A percentile compares a stretch with the other conserved stretches of the same genome.
These are phyloP conservation scores for Coemansia umbellata DNA, from an alignment of 192 early-diverging fungal species.

Conservation along the genomic window DNA sequence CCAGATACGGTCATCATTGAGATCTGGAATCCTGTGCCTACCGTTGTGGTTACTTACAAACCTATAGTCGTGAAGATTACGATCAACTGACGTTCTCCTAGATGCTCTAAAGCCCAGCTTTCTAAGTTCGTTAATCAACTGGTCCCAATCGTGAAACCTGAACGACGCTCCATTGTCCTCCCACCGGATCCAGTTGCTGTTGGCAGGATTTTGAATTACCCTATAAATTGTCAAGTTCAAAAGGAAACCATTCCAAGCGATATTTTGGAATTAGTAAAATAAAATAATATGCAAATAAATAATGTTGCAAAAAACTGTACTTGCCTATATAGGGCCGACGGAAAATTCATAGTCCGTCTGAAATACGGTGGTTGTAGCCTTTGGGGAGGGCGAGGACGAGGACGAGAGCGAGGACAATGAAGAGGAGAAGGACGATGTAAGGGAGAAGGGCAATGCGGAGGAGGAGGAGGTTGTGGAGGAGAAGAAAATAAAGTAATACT, in stretches of 20 bases:
- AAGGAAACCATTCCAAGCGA: background rate
- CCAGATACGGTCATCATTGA: background rate
- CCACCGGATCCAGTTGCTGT: background rate
- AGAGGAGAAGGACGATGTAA: too few species aligned
- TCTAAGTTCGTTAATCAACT: background rate
- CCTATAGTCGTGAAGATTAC: background rate
- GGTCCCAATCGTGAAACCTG: background rate
- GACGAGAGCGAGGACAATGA: too few species aligned
- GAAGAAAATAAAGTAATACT: too few species aligned
- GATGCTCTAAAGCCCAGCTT: background rate
- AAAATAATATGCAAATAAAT: background rate
- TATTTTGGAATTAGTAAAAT: background rate
- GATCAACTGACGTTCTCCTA: background rate
- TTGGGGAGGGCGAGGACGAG: too few species aligned
- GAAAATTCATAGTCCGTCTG: background rate
- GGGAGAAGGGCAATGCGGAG: too few species aligned
- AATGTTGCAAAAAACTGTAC: background rate
- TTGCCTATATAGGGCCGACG: background rate
- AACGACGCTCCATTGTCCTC: background rate
- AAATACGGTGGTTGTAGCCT: too few species aligned
- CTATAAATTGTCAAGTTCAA: background rate
- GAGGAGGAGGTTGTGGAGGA: too few species aligned
- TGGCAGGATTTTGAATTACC: background rate
- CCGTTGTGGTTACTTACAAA: background rate
- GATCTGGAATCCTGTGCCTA: background rate